These are phyloP conservation scores for Quillaja saponaria DNA, from an alignment of 306 rosid genomes.

Conservation along the genomic window DNA sequence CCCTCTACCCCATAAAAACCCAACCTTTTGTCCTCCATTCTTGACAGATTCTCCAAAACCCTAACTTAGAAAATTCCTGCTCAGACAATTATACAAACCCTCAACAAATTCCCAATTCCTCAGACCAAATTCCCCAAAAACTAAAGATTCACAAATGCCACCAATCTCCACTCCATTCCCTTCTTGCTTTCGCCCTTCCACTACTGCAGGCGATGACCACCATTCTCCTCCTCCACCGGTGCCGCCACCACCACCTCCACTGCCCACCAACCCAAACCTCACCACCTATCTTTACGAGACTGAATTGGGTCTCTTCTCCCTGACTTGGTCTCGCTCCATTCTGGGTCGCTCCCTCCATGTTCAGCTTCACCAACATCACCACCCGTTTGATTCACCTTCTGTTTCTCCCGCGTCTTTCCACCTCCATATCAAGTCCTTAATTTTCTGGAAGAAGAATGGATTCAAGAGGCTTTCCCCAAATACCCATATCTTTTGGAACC, in stretches of 20 bases:
- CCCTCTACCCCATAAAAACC: no score
- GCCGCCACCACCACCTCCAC: conserved; percentile 30
- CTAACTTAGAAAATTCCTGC: no score
- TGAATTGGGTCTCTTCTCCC: conserved; percentile 58
- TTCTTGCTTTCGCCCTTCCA: conserved; percentile 60
- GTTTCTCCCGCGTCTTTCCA: conserved; percentile 39
- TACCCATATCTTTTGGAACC: conserved; percentile 66
- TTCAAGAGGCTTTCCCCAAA: conserved; percentile 55
- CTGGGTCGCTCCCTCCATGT: conserved; percentile 82
- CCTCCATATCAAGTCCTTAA: conserved; percentile 66
- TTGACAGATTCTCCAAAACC: no score
- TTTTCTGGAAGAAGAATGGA: conserved; percentile 86
- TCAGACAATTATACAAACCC: background rate
- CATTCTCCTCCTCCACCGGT: conserved; percentile 28
- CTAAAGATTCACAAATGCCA: conserved; percentile 40
- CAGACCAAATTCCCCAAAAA: background rate
- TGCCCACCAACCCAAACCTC: conserved; percentile 65
- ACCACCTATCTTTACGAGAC: conserved; percentile 81
- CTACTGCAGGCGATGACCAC: conserved; percentile 25
- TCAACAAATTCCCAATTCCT: background rate
- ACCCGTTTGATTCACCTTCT: conserved; percentile 64
- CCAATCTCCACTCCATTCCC: conserved; percentile 50
- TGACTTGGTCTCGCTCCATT: conserved; percentile 89
- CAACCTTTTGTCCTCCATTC: no score
- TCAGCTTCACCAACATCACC: conserved; percentile 45